Base-by-base conservation (phyloP, 441 rosid genomes). In the Pelargonium australe region DNA sequence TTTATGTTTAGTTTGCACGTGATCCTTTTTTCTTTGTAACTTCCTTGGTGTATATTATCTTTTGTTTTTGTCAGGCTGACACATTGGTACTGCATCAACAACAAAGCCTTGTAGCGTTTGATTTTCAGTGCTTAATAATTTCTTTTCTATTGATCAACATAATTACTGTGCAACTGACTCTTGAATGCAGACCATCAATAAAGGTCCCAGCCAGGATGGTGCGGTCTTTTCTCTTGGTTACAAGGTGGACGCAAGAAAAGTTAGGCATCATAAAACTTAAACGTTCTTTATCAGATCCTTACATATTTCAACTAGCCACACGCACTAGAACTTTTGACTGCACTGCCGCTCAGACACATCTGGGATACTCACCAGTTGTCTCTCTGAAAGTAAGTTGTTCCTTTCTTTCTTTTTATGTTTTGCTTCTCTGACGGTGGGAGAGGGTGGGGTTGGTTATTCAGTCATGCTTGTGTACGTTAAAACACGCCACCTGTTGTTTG, bases 241-340 rank as follows among this genome's bases (percentile, higher is more conserved):
- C 75, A 69, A 84, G 86, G 72, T 80, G 84, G 90, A 81, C 79
- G 45, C 72, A 75, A 45, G 87, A 85, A 66, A 85, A 82, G 70
- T 75, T 84, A 72, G 85, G 78, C 25, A 71, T 77, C 69, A 71
- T 61, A 70, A 80, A 69, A 67, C 75, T 75, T 69, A 81, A 72
- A 69, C 79, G 74, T 78, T 79, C 80, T 51, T 58, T 80, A 65
- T 81, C 88, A 69, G 83, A 85, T 69, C 79, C 63, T 70, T 82
- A 81, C 75, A 72, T 82, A 75, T 71, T 85, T 75, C 83, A 81
- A 64, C 49, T 88, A 78, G 91, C 96, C 79, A 80, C 91, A 44
- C 77, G 83, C 68, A 84, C 85, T 37, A 87, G 96, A 80, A 89
- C 96, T 76, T 89, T 91, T 74, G 86, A 86, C 78, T 86, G 95